phyloP scores from a whole-genome alignment of 345 rosid genomes.

The Bretschneidera sinensis region DNA sequence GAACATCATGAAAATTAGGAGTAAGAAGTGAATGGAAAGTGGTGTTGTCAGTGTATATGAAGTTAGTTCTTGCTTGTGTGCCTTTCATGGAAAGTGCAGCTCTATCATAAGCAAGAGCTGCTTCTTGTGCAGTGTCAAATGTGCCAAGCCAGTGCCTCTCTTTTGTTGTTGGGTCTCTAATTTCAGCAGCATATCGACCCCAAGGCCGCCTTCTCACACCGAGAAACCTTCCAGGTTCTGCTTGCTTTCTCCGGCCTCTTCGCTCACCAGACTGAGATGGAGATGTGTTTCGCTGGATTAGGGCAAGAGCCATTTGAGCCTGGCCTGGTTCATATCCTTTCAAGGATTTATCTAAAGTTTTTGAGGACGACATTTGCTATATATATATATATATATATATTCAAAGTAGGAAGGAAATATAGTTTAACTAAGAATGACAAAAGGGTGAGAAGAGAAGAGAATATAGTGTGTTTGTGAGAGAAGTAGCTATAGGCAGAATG shows the following conservation, averaged over 20 bases:
- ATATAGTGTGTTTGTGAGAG: background rate
- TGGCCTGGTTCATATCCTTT: constrained; percentile 21
- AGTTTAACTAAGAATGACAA: background rate
- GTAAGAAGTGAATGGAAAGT: constrained; percentile 42
- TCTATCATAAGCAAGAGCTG: constrained; percentile 92
- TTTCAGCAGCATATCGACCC: constrained; percentile 98
- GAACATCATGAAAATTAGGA: constrained; percentile 37
- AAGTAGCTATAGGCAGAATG: too few species aligned
- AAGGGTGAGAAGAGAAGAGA: background rate
- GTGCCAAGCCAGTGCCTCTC: constrained; percentile 99
- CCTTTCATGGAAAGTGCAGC: constrained; percentile 98
- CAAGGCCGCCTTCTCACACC: constrained; percentile 94
- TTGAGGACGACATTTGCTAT: constrained; percentile 26
- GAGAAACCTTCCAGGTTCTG: constrained; percentile 84
- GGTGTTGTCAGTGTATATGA: constrained; percentile 49
- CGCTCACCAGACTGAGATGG: constrained; percentile 52
- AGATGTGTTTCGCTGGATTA: constrained; percentile 53
- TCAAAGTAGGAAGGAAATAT: constrained; percentile 7
- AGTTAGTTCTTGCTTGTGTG: constrained; percentile 88
- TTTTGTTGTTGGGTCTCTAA: constrained; percentile 92
- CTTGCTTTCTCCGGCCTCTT: constrained; percentile 75
- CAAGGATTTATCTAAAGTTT: constrained; percentile 26
- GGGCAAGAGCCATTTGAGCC: constrained; percentile 37
- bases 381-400: too few species aligned
- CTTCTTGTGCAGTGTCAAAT: constrained; percentile 96